Percentiles rank a stretch among this genome's conserved stretches.
These are phyloP conservation scores for Juncus effusus DNA, from an alignment of 176 grass and related monocot species.

Conservation along the genomic window DNA sequence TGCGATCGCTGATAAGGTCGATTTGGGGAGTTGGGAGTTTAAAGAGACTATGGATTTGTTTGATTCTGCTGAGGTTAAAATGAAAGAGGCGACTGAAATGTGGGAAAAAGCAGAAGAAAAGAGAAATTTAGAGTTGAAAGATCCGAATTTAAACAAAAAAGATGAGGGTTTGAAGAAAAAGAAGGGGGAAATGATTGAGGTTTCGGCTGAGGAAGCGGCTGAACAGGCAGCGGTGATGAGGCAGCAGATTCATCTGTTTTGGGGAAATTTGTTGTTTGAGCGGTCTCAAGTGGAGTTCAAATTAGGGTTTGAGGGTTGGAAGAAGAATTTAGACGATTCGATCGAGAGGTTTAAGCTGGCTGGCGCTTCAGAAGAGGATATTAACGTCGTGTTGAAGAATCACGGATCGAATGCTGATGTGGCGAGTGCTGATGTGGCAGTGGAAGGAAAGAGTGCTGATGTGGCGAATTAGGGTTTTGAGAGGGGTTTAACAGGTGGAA, in stretches of 20 bases:
- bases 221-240: conserved; percentile 87
- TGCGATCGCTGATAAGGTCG: conserved; percentile 79
- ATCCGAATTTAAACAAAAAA: conserved; percentile 46
- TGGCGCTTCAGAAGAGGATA: conserved; percentile 90
- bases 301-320: conserved; percentile 67
- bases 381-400: conserved; percentile 78
- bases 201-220: conserved; percentile 68
- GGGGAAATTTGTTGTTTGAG: conserved; percentile 99
- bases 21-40: conserved; percentile 72
- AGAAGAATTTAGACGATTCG: conserved; percentile 79
- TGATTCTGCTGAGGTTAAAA: conserved; percentile 80
- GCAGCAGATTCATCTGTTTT: conserved; percentile 96
- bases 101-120: conserved; percentile 97
- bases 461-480: conserved; percentile 25
- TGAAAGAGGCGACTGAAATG: conserved; percentile 88
- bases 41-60: conserved; percentile 78
- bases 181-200: conserved; percentile 54
- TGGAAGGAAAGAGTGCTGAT: conserved; percentile 48
- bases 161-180: conserved; percentile 65
- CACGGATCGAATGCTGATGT: conserved; percentile 67
- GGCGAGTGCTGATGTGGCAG: conserved; percentile 25
- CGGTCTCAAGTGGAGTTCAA: conserved; percentile 97
- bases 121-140: conserved; percentile 68
- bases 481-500: conserved; percentile 35
- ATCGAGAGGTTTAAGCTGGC: conserved; percentile 85